Conservation (phyloP, 1,284 basidiomycete genomes). For the Agroathelia rolfsii region DNA sequence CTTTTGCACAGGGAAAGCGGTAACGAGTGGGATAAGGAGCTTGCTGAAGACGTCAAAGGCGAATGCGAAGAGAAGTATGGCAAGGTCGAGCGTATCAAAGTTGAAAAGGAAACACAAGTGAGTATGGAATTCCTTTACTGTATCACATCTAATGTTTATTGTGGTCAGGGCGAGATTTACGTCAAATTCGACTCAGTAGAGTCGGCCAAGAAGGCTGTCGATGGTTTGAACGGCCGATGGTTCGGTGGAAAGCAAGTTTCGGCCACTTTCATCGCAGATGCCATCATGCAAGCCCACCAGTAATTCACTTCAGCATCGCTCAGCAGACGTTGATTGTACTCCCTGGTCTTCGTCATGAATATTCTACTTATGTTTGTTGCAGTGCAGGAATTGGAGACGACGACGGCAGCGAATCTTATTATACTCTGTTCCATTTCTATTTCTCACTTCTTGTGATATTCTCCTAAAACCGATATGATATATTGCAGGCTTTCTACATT, state of each 20-base stretch:
- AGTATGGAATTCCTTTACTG: conserved; percentile 14
- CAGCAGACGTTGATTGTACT: no score
- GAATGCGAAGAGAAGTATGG: conserved; percentile 94
- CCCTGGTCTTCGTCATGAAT: no score
- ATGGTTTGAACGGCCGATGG: conserved; percentile 90
- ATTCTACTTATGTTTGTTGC: no score
- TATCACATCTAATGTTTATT: conserved; percentile 4
- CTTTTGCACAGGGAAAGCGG: conserved; percentile 72
- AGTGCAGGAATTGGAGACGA: conserved; percentile 1
- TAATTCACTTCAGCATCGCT: conserved; percentile 26
- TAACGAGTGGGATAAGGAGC: conserved; percentile 91
- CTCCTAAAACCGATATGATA: no score
- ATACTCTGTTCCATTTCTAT: conserved; percentile 28
- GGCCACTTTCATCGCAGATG: conserved; percentile 81
- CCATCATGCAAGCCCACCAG: conserved; percentile 87
- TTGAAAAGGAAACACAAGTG: conserved; percentile 90
- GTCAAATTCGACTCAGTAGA: conserved; percentile 82
- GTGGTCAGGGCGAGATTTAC: conserved; percentile 96
- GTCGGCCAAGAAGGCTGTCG: conserved; percentile 73
- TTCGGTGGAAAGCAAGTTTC: conserved; percentile 86
- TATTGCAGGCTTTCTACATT: no score
- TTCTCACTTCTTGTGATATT: conserved; percentile 25
- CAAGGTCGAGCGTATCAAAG: conserved; percentile 75
- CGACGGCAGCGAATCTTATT: conserved; percentile 23
- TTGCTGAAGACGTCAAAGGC: conserved; percentile 90